Conservation (phyloP, 306 rosid species). For the barrel medic (Medicago truncatula) region DNA sequence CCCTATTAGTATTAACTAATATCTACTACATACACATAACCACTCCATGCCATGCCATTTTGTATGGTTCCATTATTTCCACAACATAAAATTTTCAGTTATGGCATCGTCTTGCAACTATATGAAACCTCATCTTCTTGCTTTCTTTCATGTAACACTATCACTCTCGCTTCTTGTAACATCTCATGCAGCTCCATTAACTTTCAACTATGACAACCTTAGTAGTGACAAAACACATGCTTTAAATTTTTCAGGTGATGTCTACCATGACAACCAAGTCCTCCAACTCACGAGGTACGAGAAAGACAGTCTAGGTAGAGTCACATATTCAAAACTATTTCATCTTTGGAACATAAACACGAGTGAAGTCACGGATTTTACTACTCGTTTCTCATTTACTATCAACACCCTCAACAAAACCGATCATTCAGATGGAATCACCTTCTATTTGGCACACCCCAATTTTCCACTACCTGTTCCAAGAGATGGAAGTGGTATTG, state of each 20-base stretch:
- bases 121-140: neutral
- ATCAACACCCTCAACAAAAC: slow-evolving; percentile 39
- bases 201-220: slow-evolving; percentile 40
- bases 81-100: neutral
- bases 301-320: slow-evolving; percentile 39
- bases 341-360: slow-evolving; percentile 43
- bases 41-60: neutral
- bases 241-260: slow-evolving; percentile 37
- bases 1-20: neutral
- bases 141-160: slow-evolving; percentile 9
- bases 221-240: slow-evolving; percentile 10
- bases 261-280: neutral
- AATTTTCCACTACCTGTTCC: slow-evolving; percentile 37
- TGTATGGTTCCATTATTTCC: neutral
- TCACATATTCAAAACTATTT: slow-evolving; percentile 32
- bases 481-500: slow-evolving; percentile 39
- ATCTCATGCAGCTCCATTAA: slow-evolving; percentile 38
- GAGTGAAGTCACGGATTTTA: slow-evolving; percentile 41
- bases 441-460: slow-evolving; percentile 54
- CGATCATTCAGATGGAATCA: slow-evolving; percentile 45
- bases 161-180: neutral
- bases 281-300: slow-evolving; percentile 38
- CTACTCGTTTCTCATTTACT: slow-evolving; percentile 50
- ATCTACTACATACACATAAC: neutral
- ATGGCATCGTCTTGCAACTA: slow-evolving; percentile 22